Evolutionary conservation across 108 stramenopile genomes (phyloP), one percentile per base, ranked within the genome.

Genomic region (Seminavis robusta): DNA sequence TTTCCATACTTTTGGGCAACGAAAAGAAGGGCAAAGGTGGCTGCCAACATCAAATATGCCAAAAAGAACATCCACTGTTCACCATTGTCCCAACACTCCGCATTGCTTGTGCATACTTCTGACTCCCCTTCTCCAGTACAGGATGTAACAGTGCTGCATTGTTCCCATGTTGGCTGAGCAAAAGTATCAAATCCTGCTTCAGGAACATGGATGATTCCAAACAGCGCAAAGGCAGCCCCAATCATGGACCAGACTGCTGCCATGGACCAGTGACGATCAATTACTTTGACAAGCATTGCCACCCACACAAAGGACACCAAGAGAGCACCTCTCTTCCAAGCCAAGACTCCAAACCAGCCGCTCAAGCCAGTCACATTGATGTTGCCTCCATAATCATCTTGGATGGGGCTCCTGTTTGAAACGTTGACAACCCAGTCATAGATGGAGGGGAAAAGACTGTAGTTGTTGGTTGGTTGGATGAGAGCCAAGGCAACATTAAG

Each of bases 341-440:
- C 66, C 65, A 68, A 28, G 15, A 60, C 42, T 43, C 76, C 76
- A 30, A 56, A 31, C 48, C 57, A 67, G 16, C 49, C 47, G 5
- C 10, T 26, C 1, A 11, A 21, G 15, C 49, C 65, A 23, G 60
- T 45, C 11, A 47, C 26, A 31, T 36, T 47, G 43, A 36, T 50
- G 33, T 66, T 59, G 19, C 51, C 55, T 7, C 26, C 37, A 11
- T 13, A 27, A 19, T 32, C 45, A 48, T 48, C 33, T 13, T 56
- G 30, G 9, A 71, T 43, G 25, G 57, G 69, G 28, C 61, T 43
- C 39, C 60, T 51, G 32, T 62, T 61, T 3, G 51, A 43, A 16
- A 77, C 51, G 33, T 67, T 66, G 30, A 60, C 48, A 59, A 81
- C 78, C 59, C 81, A 55, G 28, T 56, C 63, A 45, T 56, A 65